A percentile compares a stretch with the other conserved stretches of the same genome.
These are phyloP conservation scores for Polytrichum commune DNA, from an alignment of 225 moss, liverwort and hornwort species.

Conservation along the genomic window DNA sequence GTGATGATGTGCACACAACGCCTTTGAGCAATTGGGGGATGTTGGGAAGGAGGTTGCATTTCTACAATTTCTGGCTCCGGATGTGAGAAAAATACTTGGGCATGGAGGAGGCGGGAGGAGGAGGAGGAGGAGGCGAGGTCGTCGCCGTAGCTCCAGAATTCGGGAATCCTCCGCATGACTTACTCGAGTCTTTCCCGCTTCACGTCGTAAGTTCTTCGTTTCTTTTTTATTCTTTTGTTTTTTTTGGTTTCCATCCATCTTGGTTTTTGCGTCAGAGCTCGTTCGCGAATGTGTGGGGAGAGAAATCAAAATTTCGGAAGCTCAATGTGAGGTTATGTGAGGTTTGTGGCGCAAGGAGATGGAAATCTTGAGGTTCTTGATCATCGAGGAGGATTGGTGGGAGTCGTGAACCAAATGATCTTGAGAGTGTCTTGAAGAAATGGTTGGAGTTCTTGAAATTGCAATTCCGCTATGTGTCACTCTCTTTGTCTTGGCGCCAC, in stretches of 20 bases:
- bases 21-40: too few species aligned
- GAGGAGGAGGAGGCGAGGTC: not conserved
- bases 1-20: too few species aligned
- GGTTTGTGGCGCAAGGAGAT: slow-evolving; percentile 6
- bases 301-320: not conserved
- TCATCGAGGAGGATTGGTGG: not conserved
- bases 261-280: too few species aligned
- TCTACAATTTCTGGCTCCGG: too few species aligned
- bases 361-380: not conserved
- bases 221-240: not conserved
- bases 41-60: too few species aligned
- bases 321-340: slow-evolving; percentile 8
- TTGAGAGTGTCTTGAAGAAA: not conserved
- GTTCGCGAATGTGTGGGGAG: too few species aligned
- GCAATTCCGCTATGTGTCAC: not conserved
- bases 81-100: too few species aligned
- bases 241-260: not conserved
- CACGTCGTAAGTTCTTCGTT: slow-evolving; percentile 24
- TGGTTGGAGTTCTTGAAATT: not conserved
- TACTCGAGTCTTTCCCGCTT: slow-evolving; percentile 31
- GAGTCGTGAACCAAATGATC: not conserved
- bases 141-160: not conserved
- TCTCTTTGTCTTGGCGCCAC: not conserved
- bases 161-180: slow-evolving; percentile 19
- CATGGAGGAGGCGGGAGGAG: slow-evolving; percentile 11